These are phyloP conservation scores for Daldinia childiae DNA, from an alignment of 495 filamentous ascomycete species.

Conservation along the genomic window DNA sequence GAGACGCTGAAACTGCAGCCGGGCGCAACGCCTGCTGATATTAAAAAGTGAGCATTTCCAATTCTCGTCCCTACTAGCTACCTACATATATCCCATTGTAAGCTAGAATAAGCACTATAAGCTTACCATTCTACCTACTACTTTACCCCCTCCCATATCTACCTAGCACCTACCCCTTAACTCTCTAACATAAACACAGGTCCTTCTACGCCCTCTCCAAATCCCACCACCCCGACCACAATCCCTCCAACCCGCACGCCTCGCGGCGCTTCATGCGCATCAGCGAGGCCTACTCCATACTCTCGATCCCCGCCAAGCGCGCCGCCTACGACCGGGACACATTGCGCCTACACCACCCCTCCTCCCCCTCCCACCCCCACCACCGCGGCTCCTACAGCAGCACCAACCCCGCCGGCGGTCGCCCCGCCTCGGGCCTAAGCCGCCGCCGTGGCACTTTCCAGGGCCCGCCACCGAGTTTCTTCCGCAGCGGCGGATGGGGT, in stretches of 20 bases:
- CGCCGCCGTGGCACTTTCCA: slow-evolving; percentile 76
- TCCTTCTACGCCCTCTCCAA: slow-evolving; percentile 95
- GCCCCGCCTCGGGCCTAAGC: slow-evolving; percentile 82
- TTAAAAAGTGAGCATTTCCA: slow-evolving; percentile 74
- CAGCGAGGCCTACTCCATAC: slow-evolving; percentile 84
- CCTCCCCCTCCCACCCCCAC: slow-evolving; percentile 31
- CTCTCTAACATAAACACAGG: slow-evolving; percentile 50
- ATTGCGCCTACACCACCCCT: slow-evolving; percentile 45
- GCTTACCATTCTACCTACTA: too few species aligned
- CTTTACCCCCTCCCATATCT: neutral
- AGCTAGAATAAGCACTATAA: too few species aligned
- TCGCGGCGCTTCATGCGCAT: slow-evolving; percentile 83
- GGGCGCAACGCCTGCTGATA: slow-evolving; percentile 74
- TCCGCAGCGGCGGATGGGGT: slow-evolving; percentile 78
- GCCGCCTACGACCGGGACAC: slow-evolving; percentile 80
- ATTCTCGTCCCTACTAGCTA: neutral
- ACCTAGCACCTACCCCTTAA: slow-evolving; percentile 12
- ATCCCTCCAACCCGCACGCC: slow-evolving; percentile 77
- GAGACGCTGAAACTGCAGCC: slow-evolving; percentile 78
- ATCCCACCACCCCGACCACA: slow-evolving; percentile 91
- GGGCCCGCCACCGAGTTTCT: slow-evolving; percentile 92
- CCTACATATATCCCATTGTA: neutral
- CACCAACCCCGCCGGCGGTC: slow-evolving; percentile 67
- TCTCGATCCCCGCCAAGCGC: slow-evolving; percentile 76
- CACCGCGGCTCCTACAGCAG: slow-evolving; percentile 54